Evolutionary conservation across 2,329 filamentous ascomycete species (phyloP).

Genomic region (Chrysosporium keratinophilum): DNA sequence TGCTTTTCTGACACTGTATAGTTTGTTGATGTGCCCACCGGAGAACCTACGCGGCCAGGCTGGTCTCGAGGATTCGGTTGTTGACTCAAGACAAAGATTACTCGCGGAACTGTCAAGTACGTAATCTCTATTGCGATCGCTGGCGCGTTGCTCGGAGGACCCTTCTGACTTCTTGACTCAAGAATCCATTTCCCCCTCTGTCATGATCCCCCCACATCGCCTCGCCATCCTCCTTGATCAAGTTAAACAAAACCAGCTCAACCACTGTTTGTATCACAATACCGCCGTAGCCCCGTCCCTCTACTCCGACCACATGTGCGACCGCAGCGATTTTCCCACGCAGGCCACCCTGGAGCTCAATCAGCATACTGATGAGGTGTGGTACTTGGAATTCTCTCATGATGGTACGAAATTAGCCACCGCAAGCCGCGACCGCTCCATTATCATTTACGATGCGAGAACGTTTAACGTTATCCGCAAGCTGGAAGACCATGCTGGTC

Average conservation of each 20-base stretch:
- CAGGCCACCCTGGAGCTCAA: slow-evolving; percentile 59
- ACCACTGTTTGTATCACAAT: slow-evolving; percentile 80
- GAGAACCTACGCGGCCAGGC: slow-evolving; percentile 68
- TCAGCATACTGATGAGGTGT: slow-evolving; percentile 72
- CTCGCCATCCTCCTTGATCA: slow-evolving; percentile 71
- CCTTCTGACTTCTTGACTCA: slow-evolving; percentile 19
- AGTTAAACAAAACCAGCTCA: slow-evolving; percentile 74
- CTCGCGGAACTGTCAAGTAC: slow-evolving; percentile 75
- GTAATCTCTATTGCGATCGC: slow-evolving; percentile 22
- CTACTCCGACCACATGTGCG: slow-evolving; percentile 79
- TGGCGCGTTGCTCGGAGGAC: not conserved
- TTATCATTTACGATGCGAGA: slow-evolving; percentile 71
- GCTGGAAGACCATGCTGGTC: slow-evolving; percentile 55
- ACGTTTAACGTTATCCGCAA: slow-evolving; percentile 55
- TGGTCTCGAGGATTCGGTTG: slow-evolving; percentile 72
- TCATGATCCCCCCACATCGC: slow-evolving; percentile 91
- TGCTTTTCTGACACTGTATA: slow-evolving; percentile 26
- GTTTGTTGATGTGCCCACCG: slow-evolving; percentile 77
- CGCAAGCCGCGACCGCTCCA: slow-evolving; percentile 61
- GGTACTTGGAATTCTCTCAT: slow-evolving; percentile 83
- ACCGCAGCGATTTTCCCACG: slow-evolving; percentile 67
- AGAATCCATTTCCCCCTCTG: slow-evolving; percentile 87
- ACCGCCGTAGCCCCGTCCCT: slow-evolving; percentile 66
- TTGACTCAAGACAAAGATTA: slow-evolving; percentile 61
- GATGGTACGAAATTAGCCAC: slow-evolving; percentile 74